A percentile compares a stretch with the other conserved stretches of the same genome.
Evolutionary conservation across 2,329 filamentous ascomycete species (phyloP).

Genomic region (Myriosclerotinia duriaeana): DNA sequence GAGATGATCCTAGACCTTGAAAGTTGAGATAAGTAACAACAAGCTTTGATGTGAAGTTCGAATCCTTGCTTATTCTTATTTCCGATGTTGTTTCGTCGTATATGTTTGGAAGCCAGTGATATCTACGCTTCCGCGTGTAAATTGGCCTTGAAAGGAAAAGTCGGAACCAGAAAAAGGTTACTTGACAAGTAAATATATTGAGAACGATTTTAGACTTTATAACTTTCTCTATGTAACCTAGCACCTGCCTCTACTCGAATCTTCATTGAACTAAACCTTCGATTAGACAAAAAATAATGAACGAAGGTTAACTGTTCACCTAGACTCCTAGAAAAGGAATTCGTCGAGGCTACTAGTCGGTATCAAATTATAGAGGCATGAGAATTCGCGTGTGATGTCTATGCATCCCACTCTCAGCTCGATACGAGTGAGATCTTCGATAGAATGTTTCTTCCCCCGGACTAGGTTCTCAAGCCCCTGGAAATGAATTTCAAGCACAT

Average conservation of each 20-base stretch:
- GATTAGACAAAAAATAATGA: too few relatives aligned
- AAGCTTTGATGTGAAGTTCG: not conserved
- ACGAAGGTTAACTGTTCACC: too few relatives aligned
- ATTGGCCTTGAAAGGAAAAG: not conserved
- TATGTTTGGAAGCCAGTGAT: not conserved
- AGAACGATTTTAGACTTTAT: not conserved
- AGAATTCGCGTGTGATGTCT: not conserved
- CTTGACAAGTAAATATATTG: too few relatives aligned
- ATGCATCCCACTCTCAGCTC: not conserved
- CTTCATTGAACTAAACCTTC: too few relatives aligned
- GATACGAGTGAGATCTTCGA: conserved; percentile 6
- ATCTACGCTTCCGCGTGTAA: not conserved
- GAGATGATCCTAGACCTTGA: not conserved
- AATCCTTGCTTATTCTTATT: not conserved
- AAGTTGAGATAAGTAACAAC: not conserved
- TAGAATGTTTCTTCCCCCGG: not conserved
- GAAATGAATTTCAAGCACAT: not conserved
- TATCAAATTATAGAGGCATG: not conserved
- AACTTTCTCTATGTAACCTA: too few relatives aligned
- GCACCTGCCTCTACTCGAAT: too few relatives aligned
- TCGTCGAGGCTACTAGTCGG: too few relatives aligned
- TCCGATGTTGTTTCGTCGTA: not conserved
- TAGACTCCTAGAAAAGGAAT: too few relatives aligned
- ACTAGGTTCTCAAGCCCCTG: not conserved
- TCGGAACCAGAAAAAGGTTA: not conserved